phyloP scores from a whole-genome alignment of 106 monocot species.

The Dioscorea dumetorum region DNA sequence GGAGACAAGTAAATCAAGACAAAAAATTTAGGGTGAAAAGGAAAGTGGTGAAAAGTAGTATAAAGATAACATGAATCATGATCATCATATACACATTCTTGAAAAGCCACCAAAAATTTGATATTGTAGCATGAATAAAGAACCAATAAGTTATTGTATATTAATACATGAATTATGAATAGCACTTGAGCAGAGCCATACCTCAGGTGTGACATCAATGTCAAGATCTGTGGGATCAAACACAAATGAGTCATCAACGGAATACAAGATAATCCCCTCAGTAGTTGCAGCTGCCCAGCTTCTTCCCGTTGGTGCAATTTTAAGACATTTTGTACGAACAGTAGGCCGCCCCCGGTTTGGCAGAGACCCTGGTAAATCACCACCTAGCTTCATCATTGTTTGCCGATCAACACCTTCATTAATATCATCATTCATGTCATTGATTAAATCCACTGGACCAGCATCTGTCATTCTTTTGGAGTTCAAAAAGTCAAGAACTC shows the following conservation, averaged over 20 bases:
- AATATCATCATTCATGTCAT: constrained; percentile 75
- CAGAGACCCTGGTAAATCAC: constrained; percentile 66
- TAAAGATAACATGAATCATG: too few species aligned
- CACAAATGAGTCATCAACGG: constrained; percentile 81
- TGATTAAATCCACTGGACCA: constrained; percentile 89
- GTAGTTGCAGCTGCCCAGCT: constrained; percentile 96
- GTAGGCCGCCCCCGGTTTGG: constrained; percentile 70
- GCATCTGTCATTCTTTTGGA: constrained; percentile 93
- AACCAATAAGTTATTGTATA: too few species aligned
- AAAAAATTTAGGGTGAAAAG: too few species aligned
- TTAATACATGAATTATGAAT: background rate
- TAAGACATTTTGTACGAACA: constrained; percentile 76
- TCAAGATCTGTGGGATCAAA: constrained; percentile 98
- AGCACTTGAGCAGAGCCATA: constrained; percentile 3
- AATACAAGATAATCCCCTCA: constrained; percentile 94
- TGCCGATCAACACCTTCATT: constrained; percentile 77
- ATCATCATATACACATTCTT: too few species aligned
- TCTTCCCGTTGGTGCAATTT: constrained; percentile 92
- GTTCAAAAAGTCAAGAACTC: constrained; percentile 93
- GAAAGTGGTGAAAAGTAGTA: too few species aligned
- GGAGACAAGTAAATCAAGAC: too few species aligned
- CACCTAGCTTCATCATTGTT: constrained; percentile 45
- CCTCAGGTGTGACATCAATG: constrained; percentile 96
- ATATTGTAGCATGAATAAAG: too few species aligned
- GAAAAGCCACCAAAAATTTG: too few species aligned